These are phyloP conservation scores for Phytophthora idaei DNA, from an alignment of 352 stramenopile genomes.

Conservation along the genomic window DNA sequence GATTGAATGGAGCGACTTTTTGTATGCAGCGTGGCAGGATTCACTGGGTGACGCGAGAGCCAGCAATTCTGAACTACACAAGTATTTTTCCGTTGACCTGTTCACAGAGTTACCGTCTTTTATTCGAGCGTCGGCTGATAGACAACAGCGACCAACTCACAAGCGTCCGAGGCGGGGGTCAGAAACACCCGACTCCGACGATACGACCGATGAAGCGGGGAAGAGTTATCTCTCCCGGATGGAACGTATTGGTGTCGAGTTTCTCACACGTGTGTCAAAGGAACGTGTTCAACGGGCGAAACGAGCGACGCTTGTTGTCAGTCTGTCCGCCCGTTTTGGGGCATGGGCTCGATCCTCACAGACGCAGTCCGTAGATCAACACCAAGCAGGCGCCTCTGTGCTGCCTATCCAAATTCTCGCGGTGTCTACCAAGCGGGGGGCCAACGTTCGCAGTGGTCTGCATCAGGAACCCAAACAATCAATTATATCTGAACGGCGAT, in stretches of 20 bases:
- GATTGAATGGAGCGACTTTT: slow-evolving; percentile 59
- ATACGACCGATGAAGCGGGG: background rate
- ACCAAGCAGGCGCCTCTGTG: background rate
- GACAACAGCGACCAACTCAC: slow-evolving; percentile 10
- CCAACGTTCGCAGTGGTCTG: no score
- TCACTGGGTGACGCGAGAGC: slow-evolving; percentile 15
- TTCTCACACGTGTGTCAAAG: slow-evolving; percentile 49
- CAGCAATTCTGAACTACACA: slow-evolving; percentile 13
- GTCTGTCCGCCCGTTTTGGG: slow-evolving; percentile 13
- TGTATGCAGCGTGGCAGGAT: slow-evolving; percentile 43
- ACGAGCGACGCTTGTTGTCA: slow-evolving; percentile 11
- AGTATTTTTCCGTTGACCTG: slow-evolving; percentile 48
- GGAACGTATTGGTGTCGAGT: slow-evolving; percentile 47
- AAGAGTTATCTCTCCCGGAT: slow-evolving; percentile 38
- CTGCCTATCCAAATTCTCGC: background rate
- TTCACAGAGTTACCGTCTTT: slow-evolving; percentile 52
- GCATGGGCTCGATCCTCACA: slow-evolving; percentile 10
- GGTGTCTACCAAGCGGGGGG: background rate
- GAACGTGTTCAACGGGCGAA: slow-evolving; percentile 31
- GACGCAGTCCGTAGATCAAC: slow-evolving; percentile 3
- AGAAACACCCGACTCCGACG: background rate
- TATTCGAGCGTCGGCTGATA: slow-evolving; percentile 23
- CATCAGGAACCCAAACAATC: background rate
- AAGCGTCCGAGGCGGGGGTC: background rate
- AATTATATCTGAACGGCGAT: slow-evolving; percentile 12